Evolutionary conservation across 2,329 filamentous ascomycete species (phyloP).

Genomic region (Fusarium drepaniforme): DNA sequence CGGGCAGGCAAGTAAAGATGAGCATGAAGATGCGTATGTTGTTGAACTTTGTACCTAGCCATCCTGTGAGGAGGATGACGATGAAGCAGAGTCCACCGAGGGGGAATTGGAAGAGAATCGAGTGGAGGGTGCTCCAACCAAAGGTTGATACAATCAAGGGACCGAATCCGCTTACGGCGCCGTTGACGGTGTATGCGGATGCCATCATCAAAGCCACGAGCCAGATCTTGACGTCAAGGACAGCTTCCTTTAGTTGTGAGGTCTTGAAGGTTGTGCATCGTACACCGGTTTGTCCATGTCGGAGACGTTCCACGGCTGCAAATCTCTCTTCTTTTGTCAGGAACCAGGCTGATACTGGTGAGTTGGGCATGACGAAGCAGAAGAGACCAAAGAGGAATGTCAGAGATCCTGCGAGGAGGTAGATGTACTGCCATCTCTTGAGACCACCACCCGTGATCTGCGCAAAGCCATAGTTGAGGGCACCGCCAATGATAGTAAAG

Average conservation of each 20-base stretch:
- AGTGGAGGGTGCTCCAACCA: slow-evolving; percentile 71
- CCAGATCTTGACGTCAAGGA: slow-evolving; percentile 72
- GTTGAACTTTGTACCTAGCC: slow-evolving; percentile 67
- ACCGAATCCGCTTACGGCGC: slow-evolving; percentile 77
- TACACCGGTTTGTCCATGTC: slow-evolving; percentile 73
- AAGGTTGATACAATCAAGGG: slow-evolving; percentile 80
- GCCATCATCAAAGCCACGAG: slow-evolving; percentile 77
- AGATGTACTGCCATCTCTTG: slow-evolving; percentile 78
- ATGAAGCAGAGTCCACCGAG: slow-evolving; percentile 77
- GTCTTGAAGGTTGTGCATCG: slow-evolving; percentile 71
- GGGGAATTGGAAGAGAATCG: slow-evolving; percentile 81
- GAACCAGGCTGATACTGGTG: slow-evolving; percentile 77
- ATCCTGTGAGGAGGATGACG: slow-evolving; percentile 75
- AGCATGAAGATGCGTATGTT: slow-evolving; percentile 77
- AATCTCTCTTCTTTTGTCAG: slow-evolving; percentile 71
- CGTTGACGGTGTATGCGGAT: slow-evolving; percentile 78
- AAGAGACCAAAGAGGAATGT: slow-evolving; percentile 74
- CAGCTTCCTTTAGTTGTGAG: slow-evolving; percentile 68
- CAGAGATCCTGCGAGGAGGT: slow-evolving; percentile 72
- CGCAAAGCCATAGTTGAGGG: slow-evolving; percentile 75
- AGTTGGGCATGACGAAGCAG: slow-evolving; percentile 76
- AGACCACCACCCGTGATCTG: slow-evolving; percentile 68
- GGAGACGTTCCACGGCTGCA: slow-evolving; percentile 73
- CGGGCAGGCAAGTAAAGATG: slow-evolving; percentile 75
- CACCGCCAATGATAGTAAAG: slow-evolving; percentile 73